Evolutionary conservation across 345 rosid species (phyloP).

Genomic region (Bruguiera parviflora): DNA sequence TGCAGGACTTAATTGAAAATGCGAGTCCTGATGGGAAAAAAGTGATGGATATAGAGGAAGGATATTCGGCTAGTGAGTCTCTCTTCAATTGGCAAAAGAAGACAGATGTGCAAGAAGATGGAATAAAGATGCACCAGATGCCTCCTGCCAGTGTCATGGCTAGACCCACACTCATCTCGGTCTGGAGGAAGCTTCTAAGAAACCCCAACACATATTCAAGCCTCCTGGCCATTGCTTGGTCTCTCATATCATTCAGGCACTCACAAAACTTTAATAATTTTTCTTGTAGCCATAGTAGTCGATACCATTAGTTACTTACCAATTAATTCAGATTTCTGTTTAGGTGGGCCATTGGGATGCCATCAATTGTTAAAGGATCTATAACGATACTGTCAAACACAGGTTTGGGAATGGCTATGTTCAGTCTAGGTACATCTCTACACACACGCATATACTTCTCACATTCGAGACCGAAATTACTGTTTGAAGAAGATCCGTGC

Average conservation of each 20-base stretch:
- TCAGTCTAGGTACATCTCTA: constrained; percentile 13
- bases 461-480: background rate
- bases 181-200: constrained; percentile 22
- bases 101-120: constrained; percentile 30
- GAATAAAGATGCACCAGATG: constrained; percentile 36
- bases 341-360: constrained; percentile 13
- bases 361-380: constrained; percentile 11
- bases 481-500: background rate
- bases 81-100: constrained; percentile 38
- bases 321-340: background rate
- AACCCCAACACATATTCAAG: constrained; percentile 24
- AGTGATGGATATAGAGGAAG: constrained; percentile 45
- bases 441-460: background rate
- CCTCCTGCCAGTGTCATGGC: constrained; percentile 26
- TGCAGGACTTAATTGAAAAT: constrained; percentile 57
- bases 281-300: background rate
- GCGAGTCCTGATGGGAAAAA: constrained; percentile 51
- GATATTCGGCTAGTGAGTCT: constrained; percentile 36
- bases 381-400: constrained; percentile 22
- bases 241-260: constrained; percentile 22
- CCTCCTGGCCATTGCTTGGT: constrained; percentile 18
- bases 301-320: background rate
- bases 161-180: constrained; percentile 16
- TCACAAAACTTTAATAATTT: background rate
- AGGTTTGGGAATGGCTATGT: constrained; percentile 26